Percentiles rank a stretch among this genome's conserved stretches.
These are phyloP conservation scores for Phytophthora ramorum DNA, from an alignment of 352 stramenopile species.

Conservation along the genomic window DNA sequence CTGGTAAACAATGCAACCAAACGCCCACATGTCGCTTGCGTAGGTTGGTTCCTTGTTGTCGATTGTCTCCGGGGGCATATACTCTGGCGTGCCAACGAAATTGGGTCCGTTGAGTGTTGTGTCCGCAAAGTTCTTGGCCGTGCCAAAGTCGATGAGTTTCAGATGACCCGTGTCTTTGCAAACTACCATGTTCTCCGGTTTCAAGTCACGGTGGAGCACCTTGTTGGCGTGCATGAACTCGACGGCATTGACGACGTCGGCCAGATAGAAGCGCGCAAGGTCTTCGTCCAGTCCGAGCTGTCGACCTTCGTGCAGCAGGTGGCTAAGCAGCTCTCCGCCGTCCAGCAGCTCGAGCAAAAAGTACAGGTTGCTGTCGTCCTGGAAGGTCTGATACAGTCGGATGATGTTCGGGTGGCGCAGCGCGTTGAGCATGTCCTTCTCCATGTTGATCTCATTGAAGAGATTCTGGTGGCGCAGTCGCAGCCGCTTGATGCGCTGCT, in stretches of 20 bases:
- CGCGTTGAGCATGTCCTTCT: constrained; percentile 94
- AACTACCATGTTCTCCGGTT: constrained; percentile 97
- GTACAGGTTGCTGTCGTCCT: constrained; percentile 95
- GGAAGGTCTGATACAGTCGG: constrained; percentile 95
- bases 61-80: constrained; percentile 89
- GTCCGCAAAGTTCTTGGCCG: constrained; percentile 75
- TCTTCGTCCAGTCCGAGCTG: constrained; percentile 82
- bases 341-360: constrained; percentile 96
- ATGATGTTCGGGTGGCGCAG: constrained; percentile 94
- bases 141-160: constrained; percentile 87
- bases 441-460: constrained; percentile 99
- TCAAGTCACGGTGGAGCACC: constrained; percentile 94
- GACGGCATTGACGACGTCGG: constrained; percentile 90
- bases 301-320: constrained; percentile 83
- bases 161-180: constrained; percentile 55
- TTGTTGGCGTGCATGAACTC: constrained; percentile 93
- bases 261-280: constrained; percentile 87
- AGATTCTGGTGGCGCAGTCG: constrained; percentile 96
- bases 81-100: constrained; percentile 90
- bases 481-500: constrained; percentile 86
- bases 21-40: constrained; percentile 77
- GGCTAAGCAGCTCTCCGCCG: constrained; percentile 93
- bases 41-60: constrained; percentile 75
- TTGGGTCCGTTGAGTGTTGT: constrained; percentile 77
- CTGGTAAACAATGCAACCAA: constrained; percentile 84